These are phyloP conservation scores for Alternaria alternata DNA, from an alignment of 2,329 filamentous ascomycete genomes.

Conservation along the genomic window DNA sequence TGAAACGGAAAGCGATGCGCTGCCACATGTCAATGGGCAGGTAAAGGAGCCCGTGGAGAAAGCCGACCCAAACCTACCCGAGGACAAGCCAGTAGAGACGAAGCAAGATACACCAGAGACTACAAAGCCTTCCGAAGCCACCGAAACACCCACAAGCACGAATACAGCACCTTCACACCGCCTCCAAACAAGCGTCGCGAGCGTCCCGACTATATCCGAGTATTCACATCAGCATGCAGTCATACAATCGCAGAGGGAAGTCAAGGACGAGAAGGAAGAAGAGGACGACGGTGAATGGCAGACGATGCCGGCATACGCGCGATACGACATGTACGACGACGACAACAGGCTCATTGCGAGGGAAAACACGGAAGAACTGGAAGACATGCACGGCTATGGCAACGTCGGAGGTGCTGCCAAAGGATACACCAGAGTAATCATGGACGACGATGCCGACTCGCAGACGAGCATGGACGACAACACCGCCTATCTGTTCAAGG, in stretches of 20 bases:
- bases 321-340: conserved; percentile 95
- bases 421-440: conserved; percentile 92
- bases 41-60: conserved; percentile 17
- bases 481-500: conserved; percentile 93
- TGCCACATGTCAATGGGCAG: conserved; percentile 24
- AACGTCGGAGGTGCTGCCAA: conserved; percentile 89
- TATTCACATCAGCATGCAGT: conserved; percentile 89
- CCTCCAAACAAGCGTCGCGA: conserved; percentile 23
- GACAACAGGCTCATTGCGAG: conserved; percentile 85
- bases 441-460: conserved; percentile 94
- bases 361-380: conserved; percentile 74
- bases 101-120: conserved; percentile 4
- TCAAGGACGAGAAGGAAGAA: conserved; percentile 57
- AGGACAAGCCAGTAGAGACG: conserved; percentile 15
- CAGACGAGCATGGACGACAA: conserved; percentile 97
- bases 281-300: conserved; percentile 85
- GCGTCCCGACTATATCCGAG: conserved; percentile 67
- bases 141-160: conserved; percentile 20
- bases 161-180: conserved; percentile 14
- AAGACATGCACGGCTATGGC: conserved; percentile 75
- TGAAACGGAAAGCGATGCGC: conserved; percentile 19
- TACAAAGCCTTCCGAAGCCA: conserved; percentile 3
- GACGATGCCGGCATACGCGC: conserved; percentile 90
- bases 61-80: conserved; percentile 16
- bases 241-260: conserved; percentile 56